phyloP scores from a whole-genome alignment of 2,329 filamentous ascomycete species.

The Hypocreales sp. region DNA sequence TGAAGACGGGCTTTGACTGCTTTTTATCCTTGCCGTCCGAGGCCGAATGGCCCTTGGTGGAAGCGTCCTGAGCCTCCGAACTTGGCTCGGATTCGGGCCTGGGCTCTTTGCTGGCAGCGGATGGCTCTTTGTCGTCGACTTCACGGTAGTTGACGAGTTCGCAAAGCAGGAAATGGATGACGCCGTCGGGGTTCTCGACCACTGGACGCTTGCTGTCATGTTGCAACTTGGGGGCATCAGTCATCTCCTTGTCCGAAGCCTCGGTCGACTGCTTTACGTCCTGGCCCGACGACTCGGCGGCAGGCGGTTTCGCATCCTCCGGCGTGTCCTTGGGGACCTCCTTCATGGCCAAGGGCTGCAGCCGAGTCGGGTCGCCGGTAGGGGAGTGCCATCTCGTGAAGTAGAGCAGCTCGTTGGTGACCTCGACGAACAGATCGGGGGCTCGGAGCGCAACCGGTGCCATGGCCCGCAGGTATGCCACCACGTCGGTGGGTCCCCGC shows the following conservation, averaged over 20 bases:
- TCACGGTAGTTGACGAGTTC: conserved; percentile 86
- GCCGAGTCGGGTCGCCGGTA: conserved; percentile 15
- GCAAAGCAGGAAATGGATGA: conserved; percentile 86
- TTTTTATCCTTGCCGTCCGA: conserved; percentile 45
- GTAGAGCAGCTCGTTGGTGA: conserved; percentile 73
- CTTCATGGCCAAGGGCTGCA: conserved; percentile 25
- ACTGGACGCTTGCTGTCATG: conserved; percentile 65
- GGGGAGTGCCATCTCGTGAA: conserved; percentile 43
- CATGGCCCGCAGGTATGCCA: conserved; percentile 59
- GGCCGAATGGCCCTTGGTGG: conserved; percentile 13
- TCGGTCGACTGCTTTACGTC: conserved; percentile 48
- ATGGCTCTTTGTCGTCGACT: conserved; percentile 67
- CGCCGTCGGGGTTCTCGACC: conserved; percentile 84
- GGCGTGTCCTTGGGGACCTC: conserved; percentile 12
- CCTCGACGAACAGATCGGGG: conserved; percentile 73
- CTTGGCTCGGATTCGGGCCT: conserved; percentile 18
- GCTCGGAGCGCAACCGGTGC: conserved; percentile 67
- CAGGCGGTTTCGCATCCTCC: conserved; percentile 4
- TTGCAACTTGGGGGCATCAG: conserved; percentile 46
- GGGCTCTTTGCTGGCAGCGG: conserved; percentile 24
- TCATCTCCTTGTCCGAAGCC: conserved; percentile 40
- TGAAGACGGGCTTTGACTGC: conserved; percentile 59
- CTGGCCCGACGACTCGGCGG: conserved; percentile 10
- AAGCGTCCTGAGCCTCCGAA: conserved; percentile 10
- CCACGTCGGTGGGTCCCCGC: conserved; percentile 48